Evolutionary conservation across 2,329 filamentous ascomycete species (phyloP), one percentile per base, ranked within the genome.

Genomic region (Trichoderma aggressivum): DNA sequence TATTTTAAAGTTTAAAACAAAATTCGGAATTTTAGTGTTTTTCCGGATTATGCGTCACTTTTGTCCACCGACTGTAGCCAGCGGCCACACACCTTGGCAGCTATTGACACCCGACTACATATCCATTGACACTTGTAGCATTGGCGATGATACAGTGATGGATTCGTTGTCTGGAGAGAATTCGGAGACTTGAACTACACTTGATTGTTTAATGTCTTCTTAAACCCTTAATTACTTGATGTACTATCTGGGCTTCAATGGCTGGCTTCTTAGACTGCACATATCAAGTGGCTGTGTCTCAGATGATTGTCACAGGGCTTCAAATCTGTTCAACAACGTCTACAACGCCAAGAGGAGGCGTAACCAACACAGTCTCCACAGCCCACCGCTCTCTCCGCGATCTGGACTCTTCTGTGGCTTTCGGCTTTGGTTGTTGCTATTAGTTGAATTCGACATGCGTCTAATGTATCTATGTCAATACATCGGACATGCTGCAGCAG

Each of bases 181-280:
- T 14, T 7, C 3, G 0, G 6, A 12, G 21, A 7, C 18, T 14
- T n/a, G 18, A 21, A 14, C 10, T 8, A 18, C 18, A 21, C 3
- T 59, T 7, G 11, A 59, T 34, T 34, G 28, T 34, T 7, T 18
- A 0, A 21, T 8, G 12, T 12, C 26, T 2, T 59, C 3, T 50
- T 89, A 14, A 53, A 53, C 7, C 21, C 47, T 53, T 53, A 53
- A 53, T 53, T 53, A 24, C 11, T 24, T 53, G 3, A 24, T 24
- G 47, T 53, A 21, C 47, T 53, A 24, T 14, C 11, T 53, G 24
- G 21, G 47, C 47, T 7, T 53, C 21, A 14, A 24, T 3, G 11
- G 47, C 47, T 53, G 11, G 47, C 47, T 53, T 24, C 47, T 24
- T 4, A 21, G 32, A 34, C 32, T 7, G 47, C n/a, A 21, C 21